Percentiles rank a stretch among this genome's conserved stretches.
These are phyloP conservation scores for Barnettozyma botsteinii DNA, from an alignment of 805 yeast genomes.

Conservation along the genomic window DNA sequence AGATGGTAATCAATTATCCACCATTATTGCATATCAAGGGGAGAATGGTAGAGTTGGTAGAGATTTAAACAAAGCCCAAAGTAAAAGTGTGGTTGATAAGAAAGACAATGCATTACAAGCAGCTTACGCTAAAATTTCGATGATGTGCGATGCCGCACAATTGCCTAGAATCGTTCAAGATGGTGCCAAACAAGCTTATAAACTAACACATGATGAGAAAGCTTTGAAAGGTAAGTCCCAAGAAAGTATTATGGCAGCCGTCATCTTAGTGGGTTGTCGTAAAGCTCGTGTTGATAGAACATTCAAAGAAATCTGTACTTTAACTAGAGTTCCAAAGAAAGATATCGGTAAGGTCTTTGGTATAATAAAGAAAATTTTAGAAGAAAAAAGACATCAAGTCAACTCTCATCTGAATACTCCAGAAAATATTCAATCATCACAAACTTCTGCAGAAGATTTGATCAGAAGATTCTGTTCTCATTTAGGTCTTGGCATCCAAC, in stretches of 20 bases:
- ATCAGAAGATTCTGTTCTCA: conserved; percentile 96
- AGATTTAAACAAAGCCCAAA: conserved; percentile 86
- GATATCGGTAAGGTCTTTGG: conserved; percentile 91
- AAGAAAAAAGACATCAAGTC: conserved; percentile 32
- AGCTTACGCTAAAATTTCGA: conserved; percentile 86
- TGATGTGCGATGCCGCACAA: conserved; percentile 95
- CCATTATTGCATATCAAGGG: conserved; percentile 85
- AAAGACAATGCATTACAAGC: conserved; percentile 83
- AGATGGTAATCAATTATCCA: conserved; percentile 87
- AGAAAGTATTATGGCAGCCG: conserved; percentile 94
- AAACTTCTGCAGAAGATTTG: conserved; percentile 88
- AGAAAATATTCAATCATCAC: conserved; percentile 59
- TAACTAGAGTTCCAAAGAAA: conserved; percentile 88
- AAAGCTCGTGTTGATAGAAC: conserved; percentile 92
- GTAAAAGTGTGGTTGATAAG: conserved; percentile 76
- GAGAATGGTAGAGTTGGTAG: conserved; percentile 77
- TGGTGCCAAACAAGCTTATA: conserved; percentile 95
- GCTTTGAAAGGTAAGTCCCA: conserved; percentile 85
- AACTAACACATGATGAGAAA: conserved; percentile 82
- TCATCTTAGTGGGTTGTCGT: conserved; percentile 90
- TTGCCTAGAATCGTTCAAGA: conserved; percentile 93
- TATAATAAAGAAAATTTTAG: conserved; percentile 66
- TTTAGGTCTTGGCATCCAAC: conserved; percentile 76
- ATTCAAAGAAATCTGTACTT: conserved; percentile 91
- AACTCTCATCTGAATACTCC: conserved; percentile 23